Base-by-base conservation (phyloP, 768 basidiomycete species). In the Mycena alexandri region DNA sequence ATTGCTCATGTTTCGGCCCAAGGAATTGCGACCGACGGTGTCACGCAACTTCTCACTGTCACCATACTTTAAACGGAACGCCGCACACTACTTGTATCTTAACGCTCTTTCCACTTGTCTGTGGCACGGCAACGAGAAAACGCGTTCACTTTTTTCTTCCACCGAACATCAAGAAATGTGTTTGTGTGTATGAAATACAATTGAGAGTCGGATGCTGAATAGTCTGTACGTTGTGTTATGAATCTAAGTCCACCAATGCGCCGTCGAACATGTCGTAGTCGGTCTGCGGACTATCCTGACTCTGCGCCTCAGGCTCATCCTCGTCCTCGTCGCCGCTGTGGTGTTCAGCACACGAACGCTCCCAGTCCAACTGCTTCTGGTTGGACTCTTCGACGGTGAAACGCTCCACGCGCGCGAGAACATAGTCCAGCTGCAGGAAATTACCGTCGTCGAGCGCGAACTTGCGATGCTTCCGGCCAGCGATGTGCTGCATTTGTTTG, bases 371-470 rank as follows among this genome's bases (percentile, higher is more conserved):
- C 38, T 79, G 73, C 41, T 77, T 75, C 8, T 67, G 55, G 14
- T 73, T 67, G 5, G 79, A 74, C 61, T 85, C 82, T 54, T 73
- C 58, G 14, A 75, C 62, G 29, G 83, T 84, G 48, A 76, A 77
- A 48, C 87, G 82, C 69, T 79, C 80, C 38, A 96, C 87, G 10
- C 89, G 87, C 25, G 79, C 78, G 22, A 99, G 85, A 29, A 96
- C 85, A 42, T 78, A 81, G 78, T 99, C 97, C 33, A 99, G 85
- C 61, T 89, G 86, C 33, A 82, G 73, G 75, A 95, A 99, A 78
- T 98, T 95, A 22, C 84, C 82, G 63, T 89, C 84, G 72, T 95
- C 88, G 17, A 78, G 79, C 0, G 97, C 95, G 77, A 94, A 98
- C 67, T 90, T 92, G 59, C 89, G 87, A 77, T 99, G 97, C 73